Percentiles rank a stretch among this genome's conserved stretches.
phyloP scores from a whole-genome alignment of 1,284 basidiomycete species.

The Ganoderma boninense region DNA sequence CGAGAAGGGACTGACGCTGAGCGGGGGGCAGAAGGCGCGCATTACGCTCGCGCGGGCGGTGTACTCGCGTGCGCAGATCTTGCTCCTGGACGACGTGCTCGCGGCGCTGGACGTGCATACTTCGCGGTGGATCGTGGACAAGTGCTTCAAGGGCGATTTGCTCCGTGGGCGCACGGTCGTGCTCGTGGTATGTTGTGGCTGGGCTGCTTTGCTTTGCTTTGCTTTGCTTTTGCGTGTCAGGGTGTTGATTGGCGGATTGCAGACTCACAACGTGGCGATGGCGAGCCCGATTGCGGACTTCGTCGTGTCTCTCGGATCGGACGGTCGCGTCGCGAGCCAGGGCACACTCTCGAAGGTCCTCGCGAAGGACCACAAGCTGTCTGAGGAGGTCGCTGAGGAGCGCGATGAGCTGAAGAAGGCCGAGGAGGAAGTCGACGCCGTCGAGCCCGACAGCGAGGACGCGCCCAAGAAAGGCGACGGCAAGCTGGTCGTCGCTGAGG shows the following conservation, averaged over 20 bases:
- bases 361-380: constrained; percentile 48
- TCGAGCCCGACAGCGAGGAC: constrained; percentile 40
- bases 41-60: constrained; percentile 79
- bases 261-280: constrained; percentile 80
- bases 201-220: background rate
- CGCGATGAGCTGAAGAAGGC: constrained; percentile 49
- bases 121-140: constrained; percentile 78
- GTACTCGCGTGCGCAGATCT: constrained; percentile 66
- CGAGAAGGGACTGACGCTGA: constrained; percentile 69
- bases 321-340: constrained; percentile 58
- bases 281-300: constrained; percentile 69
- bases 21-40: constrained; percentile 81
- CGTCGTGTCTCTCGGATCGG: constrained; percentile 63
- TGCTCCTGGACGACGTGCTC: constrained; percentile 72
- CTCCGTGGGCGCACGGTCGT: constrained; percentile 74
- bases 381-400: constrained; percentile 50
- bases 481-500: constrained; percentile 65
- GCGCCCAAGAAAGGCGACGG: constrained; percentile 45
- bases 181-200: constrained; percentile 61
- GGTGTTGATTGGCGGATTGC: background rate
- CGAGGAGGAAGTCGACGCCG: constrained; percentile 52
- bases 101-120: constrained; percentile 74
- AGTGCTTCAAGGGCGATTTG: constrained; percentile 77
- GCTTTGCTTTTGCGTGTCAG: too few species aligned
- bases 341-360: constrained; percentile 57